Evolutionary conservation across 768 basidiomycete genomes (phyloP), one percentile per base, ranked within the genome.

Genomic region (Imleria badia): DNA sequence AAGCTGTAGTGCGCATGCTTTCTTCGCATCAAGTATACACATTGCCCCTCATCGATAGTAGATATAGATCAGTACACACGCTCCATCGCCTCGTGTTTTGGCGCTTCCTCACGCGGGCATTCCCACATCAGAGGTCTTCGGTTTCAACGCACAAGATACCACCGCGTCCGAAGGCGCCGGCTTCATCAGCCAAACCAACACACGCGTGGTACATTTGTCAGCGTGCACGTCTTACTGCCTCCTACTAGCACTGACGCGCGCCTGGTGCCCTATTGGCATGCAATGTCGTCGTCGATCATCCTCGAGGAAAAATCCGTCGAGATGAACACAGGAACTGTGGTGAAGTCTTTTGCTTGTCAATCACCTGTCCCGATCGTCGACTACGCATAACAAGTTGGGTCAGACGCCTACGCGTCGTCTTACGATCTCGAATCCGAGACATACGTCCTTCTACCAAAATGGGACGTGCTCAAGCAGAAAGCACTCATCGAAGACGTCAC

Each of bases 341-440:
- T 89, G 59, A 20, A 76, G 62, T 19, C 6, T 45, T 38, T 26
- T 17, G 31, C n/a, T 62, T n/a, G 31, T 45, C n/a, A 12, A 26
- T 34, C 20, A n/a, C 26, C n/a, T 35, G 22, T 35, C 29, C 36
- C n/a, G n/a, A n/a, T n/a, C n/a, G n/a, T n/a, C n/a, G n/a, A n/a
- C n/a, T n/a, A n/a, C n/a, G n/a, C n/a, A n/a, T n/a, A n/a, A n/a
- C n/a, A n/a, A n/a, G n/a, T n/a, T n/a, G n/a, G n/a, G n/a, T n/a
- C n/a, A n/a, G n/a, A n/a, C n/a, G n/a, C n/a, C n/a, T n/a, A n/a
- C n/a, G n/a, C n/a, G n/a, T n/a, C n/a, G n/a, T 43, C 95, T 34
- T 99, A 92, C 72, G 97, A 98, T 70, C 84, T 98, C 45, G 96
- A 98, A 75, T 94, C 95, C 12, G 97, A 98, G 72, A 98, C 95